These are phyloP conservation scores for Cucurbitaria berberidis DNA, from an alignment of 2,329 filamentous ascomycete genomes.

Conservation along the genomic window DNA sequence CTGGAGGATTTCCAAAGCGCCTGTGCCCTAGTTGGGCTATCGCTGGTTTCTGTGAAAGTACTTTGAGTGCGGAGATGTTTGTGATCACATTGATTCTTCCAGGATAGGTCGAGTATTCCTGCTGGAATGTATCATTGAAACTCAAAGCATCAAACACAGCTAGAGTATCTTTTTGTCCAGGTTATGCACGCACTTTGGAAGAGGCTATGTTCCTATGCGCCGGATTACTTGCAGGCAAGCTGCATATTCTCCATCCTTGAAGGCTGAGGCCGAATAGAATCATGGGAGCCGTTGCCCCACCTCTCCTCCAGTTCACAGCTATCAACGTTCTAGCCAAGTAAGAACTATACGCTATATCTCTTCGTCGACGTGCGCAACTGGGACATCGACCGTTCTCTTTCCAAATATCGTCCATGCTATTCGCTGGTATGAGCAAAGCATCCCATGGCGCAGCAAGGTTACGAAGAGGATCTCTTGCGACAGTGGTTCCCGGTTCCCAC, in stretches of 20 bases:
- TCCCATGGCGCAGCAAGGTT: conserved; percentile 5
- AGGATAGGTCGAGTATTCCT: no score
- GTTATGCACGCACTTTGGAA: background rate
- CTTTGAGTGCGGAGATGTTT: no score
- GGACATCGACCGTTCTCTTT: background rate
- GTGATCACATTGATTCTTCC: no score
- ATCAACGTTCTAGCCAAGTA: background rate
- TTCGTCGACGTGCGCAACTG: background rate
- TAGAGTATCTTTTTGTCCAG: background rate
- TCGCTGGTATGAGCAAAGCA: background rate
- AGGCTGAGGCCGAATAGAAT: background rate
- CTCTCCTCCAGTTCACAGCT: background rate
- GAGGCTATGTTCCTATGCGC: background rate
- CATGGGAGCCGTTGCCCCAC: background rate
- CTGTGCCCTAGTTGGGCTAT: no score
- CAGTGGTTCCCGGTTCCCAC: conserved; percentile 2
- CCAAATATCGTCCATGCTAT: background rate
- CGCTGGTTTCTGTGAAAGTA: no score
- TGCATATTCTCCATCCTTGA: background rate
- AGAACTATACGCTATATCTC: background rate
- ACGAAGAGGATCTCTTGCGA: conserved; percentile 9
- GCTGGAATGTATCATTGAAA: background rate
- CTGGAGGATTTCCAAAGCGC: no score
- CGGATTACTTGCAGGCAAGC: background rate
- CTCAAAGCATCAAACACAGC: no score